Conservation (phyloP, 192 early-diverging fungal genomes). For the Gigaspora rosea region DNA sequence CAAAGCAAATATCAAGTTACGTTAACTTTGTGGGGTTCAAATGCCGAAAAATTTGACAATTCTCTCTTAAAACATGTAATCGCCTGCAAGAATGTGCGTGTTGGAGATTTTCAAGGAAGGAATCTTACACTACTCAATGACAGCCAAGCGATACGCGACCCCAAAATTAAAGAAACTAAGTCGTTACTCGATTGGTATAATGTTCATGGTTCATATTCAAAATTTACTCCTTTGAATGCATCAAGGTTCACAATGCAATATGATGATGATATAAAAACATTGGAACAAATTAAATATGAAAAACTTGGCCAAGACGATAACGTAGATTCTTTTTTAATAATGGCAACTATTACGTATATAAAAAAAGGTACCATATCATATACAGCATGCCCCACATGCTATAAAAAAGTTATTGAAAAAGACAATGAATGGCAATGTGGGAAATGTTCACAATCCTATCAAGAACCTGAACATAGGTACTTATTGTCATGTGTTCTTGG, state of each 20-base stretch:
- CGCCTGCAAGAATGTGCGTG: slow-evolving; percentile 81
- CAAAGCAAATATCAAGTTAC: slow-evolving; percentile 66
- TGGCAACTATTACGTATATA: slow-evolving; percentile 75
- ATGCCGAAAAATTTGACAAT: slow-evolving; percentile 68
- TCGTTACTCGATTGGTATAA: slow-evolving; percentile 74
- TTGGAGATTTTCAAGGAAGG: slow-evolving; percentile 78
- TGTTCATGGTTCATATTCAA: background rate
- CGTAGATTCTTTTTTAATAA: slow-evolving; percentile 69
- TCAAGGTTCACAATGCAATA: too few relatives aligned
- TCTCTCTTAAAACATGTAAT: slow-evolving; percentile 57
- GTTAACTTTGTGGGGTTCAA: slow-evolving; percentile 85
- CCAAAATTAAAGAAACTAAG: slow-evolving; percentile 77
- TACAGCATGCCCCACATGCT: slow-evolving; percentile 88
- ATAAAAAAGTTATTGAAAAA: slow-evolving; percentile 85
- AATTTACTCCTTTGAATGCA: background rate
- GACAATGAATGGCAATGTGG: slow-evolving; percentile 83
- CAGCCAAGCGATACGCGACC: slow-evolving; percentile 62
- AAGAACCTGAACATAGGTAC: slow-evolving; percentile 81
- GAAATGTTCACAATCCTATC: slow-evolving; percentile 74
- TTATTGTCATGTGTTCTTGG: slow-evolving; percentile 68
- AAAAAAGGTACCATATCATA: slow-evolving; percentile 72
- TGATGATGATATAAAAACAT: slow-evolving; percentile 50
- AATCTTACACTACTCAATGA: slow-evolving; percentile 53
- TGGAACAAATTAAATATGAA: slow-evolving; percentile 68
- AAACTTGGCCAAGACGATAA: slow-evolving; percentile 68